Percentiles rank a stretch among this genome's conserved stretches.
These are phyloP conservation scores for Bacterosira constricta DNA, from an alignment of 108 stramenopile genomes.

Conservation along the genomic window DNA sequence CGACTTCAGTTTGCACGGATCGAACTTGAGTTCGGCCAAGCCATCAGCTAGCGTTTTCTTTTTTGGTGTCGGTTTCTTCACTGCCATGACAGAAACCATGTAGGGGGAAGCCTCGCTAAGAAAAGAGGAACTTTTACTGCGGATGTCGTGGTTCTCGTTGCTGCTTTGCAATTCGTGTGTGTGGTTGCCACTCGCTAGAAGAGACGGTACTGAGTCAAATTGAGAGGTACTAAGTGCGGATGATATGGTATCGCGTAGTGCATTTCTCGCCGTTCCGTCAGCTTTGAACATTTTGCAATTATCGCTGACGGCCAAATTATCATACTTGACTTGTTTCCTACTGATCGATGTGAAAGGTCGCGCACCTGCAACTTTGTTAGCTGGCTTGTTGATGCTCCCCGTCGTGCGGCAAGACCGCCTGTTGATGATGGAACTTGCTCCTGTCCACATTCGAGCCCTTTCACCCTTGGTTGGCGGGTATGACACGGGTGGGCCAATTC, in stretches of 20 bases:
- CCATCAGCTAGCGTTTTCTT: background rate
- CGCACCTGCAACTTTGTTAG: background rate
- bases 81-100: background rate
- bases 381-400: background rate
- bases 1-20: conserved; percentile 3
- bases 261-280: conserved; percentile 54
- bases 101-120: no score
- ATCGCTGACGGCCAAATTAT: conserved; percentile 15
- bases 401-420: background rate
- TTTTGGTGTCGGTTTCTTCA: conserved; percentile 1
- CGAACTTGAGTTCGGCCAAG: background rate
- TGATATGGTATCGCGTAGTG: conserved; percentile 53
- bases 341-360: background rate
- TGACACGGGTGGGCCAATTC: background rate
- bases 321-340: conserved; percentile 2
- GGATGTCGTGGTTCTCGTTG: no score
- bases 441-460: background rate
- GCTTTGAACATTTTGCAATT: conserved; percentile 44
- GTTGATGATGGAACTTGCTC: conserved; percentile 6
- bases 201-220: conserved; percentile 70
- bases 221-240: conserved; percentile 48
- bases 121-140: no score
- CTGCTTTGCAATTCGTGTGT: no score
- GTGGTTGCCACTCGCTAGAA: conserved; percentile 46
- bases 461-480: background rate